phyloP scores from a whole-genome alignment of 805 yeast species.

The Myxozyma sirexii region DNA sequence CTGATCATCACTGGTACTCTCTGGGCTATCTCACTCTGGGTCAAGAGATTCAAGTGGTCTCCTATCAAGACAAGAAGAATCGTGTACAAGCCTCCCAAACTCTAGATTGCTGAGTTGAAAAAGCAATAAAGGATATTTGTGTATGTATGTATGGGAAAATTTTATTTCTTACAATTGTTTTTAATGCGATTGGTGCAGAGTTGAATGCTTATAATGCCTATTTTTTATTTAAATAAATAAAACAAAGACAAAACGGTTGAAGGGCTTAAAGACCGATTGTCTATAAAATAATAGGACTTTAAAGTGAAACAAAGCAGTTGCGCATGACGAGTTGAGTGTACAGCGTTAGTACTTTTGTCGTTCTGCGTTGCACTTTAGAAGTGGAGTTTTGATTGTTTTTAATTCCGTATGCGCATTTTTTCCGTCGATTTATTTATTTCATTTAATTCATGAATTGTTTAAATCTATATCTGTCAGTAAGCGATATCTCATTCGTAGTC shows the following conservation, averaged over 20 bases:
- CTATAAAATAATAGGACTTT: background rate
- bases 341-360: no score
- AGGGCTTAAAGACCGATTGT: background rate
- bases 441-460: no score
- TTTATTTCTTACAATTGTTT: background rate
- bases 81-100: slow-evolving; percentile 87
- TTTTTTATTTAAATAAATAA: background rate
- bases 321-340: no score
- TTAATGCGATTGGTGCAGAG: background rate
- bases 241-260: background rate
- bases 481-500: no score
- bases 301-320: no score
- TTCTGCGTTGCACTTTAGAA: background rate
- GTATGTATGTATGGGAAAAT: no score
- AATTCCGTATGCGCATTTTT: background rate
- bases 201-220: background rate
- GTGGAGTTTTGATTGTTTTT: background rate
- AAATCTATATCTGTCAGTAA: no score
- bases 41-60: slow-evolving; percentile 98
- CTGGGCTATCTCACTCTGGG: slow-evolving; percentile 82
- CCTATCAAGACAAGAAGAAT: slow-evolving; percentile 93
- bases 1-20: slow-evolving; percentile 74
- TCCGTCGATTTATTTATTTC: background rate
- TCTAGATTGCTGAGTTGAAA: background rate
- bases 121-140: background rate